Evolutionary conservation across 1,284 basidiomycete genomes (phyloP).

Genomic region (Microbotryomycetes sp.): DNA sequence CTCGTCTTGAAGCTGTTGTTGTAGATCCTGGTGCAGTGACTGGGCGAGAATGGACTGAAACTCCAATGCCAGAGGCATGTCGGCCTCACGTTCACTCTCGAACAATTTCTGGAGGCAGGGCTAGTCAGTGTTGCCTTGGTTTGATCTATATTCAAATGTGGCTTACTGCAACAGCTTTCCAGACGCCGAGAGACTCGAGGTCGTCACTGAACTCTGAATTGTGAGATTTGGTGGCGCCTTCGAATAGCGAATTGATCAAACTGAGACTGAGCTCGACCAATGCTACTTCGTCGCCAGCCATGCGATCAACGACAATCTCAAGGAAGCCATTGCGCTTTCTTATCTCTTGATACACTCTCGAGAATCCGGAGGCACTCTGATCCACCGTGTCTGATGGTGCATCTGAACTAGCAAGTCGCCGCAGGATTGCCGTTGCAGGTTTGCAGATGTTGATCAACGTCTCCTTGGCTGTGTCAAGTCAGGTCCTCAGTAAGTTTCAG

Average conservation of each 20-base stretch:
- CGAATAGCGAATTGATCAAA: slow-evolving; percentile 77
- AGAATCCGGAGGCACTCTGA: slow-evolving; percentile 65
- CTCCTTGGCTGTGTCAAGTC: slow-evolving; percentile 49
- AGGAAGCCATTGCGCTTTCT: slow-evolving; percentile 57
- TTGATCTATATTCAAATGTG: too few relatives aligned
- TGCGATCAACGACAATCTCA: slow-evolving; percentile 67
- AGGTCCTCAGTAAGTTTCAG: background rate
- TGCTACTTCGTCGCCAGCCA: slow-evolving; percentile 74
- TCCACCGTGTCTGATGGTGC: slow-evolving; percentile 24
- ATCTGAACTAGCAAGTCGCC: slow-evolving; percentile 61
- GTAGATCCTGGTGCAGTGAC: slow-evolving; percentile 72
- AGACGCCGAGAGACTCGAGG: slow-evolving; percentile 69
- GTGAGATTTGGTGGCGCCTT: slow-evolving; percentile 64
- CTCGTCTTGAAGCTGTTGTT: slow-evolving; percentile 54
- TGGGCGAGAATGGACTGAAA: slow-evolving; percentile 85
- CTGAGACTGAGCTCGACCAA: slow-evolving; percentile 75
- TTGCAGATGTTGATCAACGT: slow-evolving; percentile 85
- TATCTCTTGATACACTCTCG: slow-evolving; percentile 75
- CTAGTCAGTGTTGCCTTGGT: too few relatives aligned
- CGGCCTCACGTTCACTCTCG: slow-evolving; percentile 72
- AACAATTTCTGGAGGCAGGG: slow-evolving; percentile 64
- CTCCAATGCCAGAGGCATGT: slow-evolving; percentile 73
- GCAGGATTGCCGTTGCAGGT: slow-evolving; percentile 90
- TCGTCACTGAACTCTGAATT: slow-evolving; percentile 73
- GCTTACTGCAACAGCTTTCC: slow-evolving; percentile 75